These are phyloP conservation scores for Harringtonia aguacate DNA, from an alignment of 2,329 filamentous ascomycete genomes.

Conservation along the genomic window DNA sequence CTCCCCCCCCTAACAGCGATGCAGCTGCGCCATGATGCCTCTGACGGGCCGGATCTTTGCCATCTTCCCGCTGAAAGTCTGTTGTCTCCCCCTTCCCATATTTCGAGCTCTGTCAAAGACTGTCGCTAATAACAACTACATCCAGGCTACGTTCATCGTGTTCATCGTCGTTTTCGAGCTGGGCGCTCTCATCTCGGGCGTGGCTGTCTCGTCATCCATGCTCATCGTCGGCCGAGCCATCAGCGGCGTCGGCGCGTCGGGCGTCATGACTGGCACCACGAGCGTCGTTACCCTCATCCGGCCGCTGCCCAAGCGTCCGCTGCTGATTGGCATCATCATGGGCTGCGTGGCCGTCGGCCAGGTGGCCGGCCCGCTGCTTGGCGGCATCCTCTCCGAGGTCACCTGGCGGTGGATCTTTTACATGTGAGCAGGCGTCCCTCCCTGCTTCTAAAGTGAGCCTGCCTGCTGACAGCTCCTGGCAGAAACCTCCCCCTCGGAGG, in stretches of 20 bases:
- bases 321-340: constrained; percentile 43
- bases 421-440: constrained; percentile 28
- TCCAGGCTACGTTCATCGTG: constrained; percentile 25
- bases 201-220: constrained; percentile 32
- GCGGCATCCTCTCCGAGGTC: constrained; percentile 37
- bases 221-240: constrained; percentile 43
- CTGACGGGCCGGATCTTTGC: constrained; percentile 40
- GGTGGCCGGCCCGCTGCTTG: constrained; percentile 38
- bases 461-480: constrained; percentile 21
- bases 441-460: constrained; percentile 8
- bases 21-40: constrained; percentile 29
- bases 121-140: not conserved
- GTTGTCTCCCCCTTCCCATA: too few relatives aligned
- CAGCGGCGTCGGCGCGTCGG: constrained; percentile 39
- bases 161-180: constrained; percentile 22
- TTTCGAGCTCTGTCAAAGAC: too few relatives aligned
- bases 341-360: constrained; percentile 43
- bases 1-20: not conserved
- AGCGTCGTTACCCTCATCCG: constrained; percentile 37
- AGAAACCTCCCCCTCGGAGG: constrained; percentile 34
- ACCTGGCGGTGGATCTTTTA: constrained; percentile 45
- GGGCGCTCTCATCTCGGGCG: constrained; percentile 25
- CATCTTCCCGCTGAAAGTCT: constrained; percentile 34
- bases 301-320: constrained; percentile 40
- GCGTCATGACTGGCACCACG: constrained; percentile 38